phyloP scores from a whole-genome alignment of 2,329 filamentous ascomycete species.

The Xylariaceae sp. region DNA sequence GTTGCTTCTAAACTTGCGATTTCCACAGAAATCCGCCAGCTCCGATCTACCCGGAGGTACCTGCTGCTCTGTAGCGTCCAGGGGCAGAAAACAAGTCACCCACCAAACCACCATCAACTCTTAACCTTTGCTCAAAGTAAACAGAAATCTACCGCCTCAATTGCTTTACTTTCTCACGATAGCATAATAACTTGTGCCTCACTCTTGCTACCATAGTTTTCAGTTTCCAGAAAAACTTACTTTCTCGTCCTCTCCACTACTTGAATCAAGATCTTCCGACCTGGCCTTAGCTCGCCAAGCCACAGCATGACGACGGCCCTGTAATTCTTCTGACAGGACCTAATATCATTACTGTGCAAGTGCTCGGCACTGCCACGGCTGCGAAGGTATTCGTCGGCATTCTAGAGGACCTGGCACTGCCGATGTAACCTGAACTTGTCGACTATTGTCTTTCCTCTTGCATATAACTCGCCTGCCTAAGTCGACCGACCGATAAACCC shows the following conservation, averaged over 20 bases:
- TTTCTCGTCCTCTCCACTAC: background rate
- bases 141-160: background rate
- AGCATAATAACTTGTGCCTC: too few relatives aligned
- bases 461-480: background rate
- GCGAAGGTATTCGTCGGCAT: background rate
- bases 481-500: background rate
- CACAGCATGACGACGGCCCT: slow-evolving; percentile 13
- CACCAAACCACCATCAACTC: background rate
- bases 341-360: background rate
- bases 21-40: slow-evolving; percentile 1
- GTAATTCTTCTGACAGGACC: slow-evolving; percentile 5
- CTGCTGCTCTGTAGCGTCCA: background rate
- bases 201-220: background rate
- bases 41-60: slow-evolving; percentile 13
- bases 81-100: background rate
- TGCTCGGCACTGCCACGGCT: slow-evolving; percentile 20
- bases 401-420: too few relatives aligned
- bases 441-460: background rate
- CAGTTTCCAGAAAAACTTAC: too few relatives aligned
- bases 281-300: slow-evolving; percentile 10
- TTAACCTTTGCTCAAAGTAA: background rate
- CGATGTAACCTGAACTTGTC: too few relatives aligned
- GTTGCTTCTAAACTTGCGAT: slow-evolving; percentile 7
- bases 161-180: background rate
- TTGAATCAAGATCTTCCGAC: background rate